Base-by-base conservation (phyloP, 2,329 filamentous ascomycete species). In the Hansfordia pulvinata region DNA sequence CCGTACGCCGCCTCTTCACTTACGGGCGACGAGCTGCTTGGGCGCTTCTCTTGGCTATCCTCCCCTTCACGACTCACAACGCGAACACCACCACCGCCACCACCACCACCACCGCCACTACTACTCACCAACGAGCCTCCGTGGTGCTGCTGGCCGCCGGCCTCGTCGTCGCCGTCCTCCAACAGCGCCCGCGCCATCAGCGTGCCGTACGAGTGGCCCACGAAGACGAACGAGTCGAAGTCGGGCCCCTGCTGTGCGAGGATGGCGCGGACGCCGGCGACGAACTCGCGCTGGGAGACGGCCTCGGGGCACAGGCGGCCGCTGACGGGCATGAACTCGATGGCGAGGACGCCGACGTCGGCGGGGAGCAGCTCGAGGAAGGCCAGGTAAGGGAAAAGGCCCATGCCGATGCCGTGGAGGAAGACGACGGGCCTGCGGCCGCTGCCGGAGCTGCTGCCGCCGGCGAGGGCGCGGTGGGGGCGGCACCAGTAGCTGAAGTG, bases 221-320 rank as follows among this genome's bases (percentile, higher is more conserved):
- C 26, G 3, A 32, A n/a, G 6, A 35, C 33, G 13, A 33, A 30
- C 17, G 30, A 27, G 11, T 32, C 20, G 6, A 32, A 28, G 8
- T n/a, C 10, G n/a, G n/a, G n/a, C n/a, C n/a, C n/a, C 14, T 32
- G 33, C 25, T 32, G 33, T 7, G 17, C 12, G 5, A 34, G 27
- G 24, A 34, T 32, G n/a, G 32, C 23, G n/a, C 30, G 20, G n/a
- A 42, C 30, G 19, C 27, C 32, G 15, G 28, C 26, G 9, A 34
- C 27, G n/a, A 38, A 38, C n/a, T 34, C 35, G 2, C 26, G 26
- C 2, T 32, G 31, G 5, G 36, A 18, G 7, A 33, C 31, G 17
- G 37, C 19, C 3, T 27, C 19, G 3, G 30, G 28, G 20, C 25
- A 28, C 20, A 35, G 28, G 20, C 30, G 30, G 16, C 25, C 24